Evolutionary conservation across 371 early-diverging fungal genomes (phyloP).

Genomic region (Actinomortierella wolfii): DNA sequence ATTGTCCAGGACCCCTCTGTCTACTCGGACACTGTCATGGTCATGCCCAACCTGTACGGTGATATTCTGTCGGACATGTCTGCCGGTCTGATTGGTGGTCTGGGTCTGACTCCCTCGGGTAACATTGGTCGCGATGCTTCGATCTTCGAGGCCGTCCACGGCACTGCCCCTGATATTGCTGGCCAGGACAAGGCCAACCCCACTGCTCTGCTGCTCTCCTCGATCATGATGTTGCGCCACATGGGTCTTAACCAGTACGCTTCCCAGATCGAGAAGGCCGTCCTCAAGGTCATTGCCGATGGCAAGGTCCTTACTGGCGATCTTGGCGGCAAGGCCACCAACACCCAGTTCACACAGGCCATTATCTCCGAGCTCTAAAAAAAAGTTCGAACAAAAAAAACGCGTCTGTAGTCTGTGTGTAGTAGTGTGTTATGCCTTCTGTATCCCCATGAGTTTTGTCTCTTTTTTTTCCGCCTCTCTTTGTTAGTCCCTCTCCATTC

Average conservation of each 20-base stretch:
- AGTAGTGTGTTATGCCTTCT: slow-evolving; percentile 5
- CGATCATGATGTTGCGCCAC: slow-evolving; percentile 98
- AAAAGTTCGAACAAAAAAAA: neutral
- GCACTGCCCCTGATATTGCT: slow-evolving; percentile 98
- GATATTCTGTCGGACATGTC: slow-evolving; percentile 98
- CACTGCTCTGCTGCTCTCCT: slow-evolving; percentile 87
- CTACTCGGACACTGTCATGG: slow-evolving; percentile 95
- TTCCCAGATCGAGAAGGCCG: slow-evolving; percentile 86
- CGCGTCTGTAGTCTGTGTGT: neutral
- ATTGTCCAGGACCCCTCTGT: slow-evolving; percentile 94
- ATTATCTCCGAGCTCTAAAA: slow-evolving; percentile 66
- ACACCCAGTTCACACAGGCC: slow-evolving; percentile 90
- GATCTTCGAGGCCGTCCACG: slow-evolving; percentile 98
- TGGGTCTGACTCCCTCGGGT: slow-evolving; percentile 97
- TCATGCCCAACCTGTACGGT: slow-evolving; percentile 99
- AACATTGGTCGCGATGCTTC: slow-evolving; percentile 97
- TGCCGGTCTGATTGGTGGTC: slow-evolving; percentile 98
- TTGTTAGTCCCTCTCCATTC: neutral
- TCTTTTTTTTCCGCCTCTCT: neutral
- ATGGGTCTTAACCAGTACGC: slow-evolving; percentile 86
- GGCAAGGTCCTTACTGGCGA: slow-evolving; percentile 92
- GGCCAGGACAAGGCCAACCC: slow-evolving; percentile 80
- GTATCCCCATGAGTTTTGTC: slow-evolving; percentile 11
- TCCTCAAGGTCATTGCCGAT: slow-evolving; percentile 93
- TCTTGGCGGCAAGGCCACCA: slow-evolving; percentile 91